These are phyloP conservation scores for Boletellus emodensis DNA, from an alignment of 768 basidiomycete species.

Conservation along the genomic window DNA sequence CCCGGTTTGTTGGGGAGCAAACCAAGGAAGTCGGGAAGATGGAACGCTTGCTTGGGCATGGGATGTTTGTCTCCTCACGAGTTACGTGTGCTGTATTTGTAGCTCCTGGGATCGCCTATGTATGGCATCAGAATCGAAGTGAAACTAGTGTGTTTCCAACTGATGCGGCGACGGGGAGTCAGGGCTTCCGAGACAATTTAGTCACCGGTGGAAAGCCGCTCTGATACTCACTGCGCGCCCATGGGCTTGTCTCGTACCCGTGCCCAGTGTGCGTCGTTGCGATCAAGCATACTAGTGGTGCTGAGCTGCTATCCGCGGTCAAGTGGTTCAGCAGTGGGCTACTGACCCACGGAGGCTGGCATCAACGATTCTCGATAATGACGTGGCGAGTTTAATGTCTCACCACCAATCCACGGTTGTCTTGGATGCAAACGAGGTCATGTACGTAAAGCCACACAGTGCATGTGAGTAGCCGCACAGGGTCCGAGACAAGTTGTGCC, in stretches of 20 bases:
- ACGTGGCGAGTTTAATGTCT: constrained; percentile 4
- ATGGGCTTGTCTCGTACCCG: background rate
- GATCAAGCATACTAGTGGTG: too few species aligned
- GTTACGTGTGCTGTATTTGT: constrained; percentile 13
- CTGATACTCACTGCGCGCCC: background rate
- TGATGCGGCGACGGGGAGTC: constrained; percentile 3
- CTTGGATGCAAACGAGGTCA: background rate
- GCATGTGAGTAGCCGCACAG: too few species aligned
- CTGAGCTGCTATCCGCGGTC: too few species aligned
- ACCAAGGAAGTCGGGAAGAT: constrained; percentile 22
- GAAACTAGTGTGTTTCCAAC: constrained; percentile 11
- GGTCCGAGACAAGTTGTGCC: background rate
- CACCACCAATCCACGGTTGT: background rate
- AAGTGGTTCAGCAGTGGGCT: too few species aligned
- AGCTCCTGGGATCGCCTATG: background rate
- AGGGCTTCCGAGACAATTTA: constrained; percentile 1
- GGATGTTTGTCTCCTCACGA: background rate
- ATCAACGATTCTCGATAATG: background rate
- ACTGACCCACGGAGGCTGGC: too few species aligned
- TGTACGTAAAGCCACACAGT: background rate
- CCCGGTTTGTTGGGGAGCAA: constrained; percentile 27
- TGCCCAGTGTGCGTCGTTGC: background rate
- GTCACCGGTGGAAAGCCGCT: background rate
- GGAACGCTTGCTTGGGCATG: constrained; percentile 22
- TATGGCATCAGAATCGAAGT: constrained; percentile 8